Conservation (phyloP, 768 basidiomycete genomes). For the Solioccasus polychromus region DNA sequence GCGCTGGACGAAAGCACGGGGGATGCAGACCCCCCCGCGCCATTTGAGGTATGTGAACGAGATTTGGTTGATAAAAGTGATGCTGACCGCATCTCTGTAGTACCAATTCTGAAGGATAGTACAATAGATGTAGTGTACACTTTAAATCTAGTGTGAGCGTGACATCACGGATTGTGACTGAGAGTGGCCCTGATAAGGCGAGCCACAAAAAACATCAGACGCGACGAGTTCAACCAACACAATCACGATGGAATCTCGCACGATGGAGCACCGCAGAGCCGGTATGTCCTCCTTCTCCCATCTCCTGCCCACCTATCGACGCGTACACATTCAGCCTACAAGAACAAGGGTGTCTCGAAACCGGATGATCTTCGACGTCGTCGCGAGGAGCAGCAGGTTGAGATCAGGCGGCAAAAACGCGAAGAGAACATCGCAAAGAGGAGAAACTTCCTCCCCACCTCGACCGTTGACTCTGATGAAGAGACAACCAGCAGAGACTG, state of each 20-base stretch:
- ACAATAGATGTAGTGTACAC: not conserved
- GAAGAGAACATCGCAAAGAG: constrained; percentile 99
- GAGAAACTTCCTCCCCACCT: constrained; percentile 82
- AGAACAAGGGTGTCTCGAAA: constrained; percentile 86
- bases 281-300: constrained; percentile 39
- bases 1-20: constrained; percentile 67
- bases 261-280: constrained; percentile 71
- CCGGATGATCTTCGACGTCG: constrained; percentile 93
- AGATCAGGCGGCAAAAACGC: constrained; percentile 96
- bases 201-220: constrained; percentile 10
- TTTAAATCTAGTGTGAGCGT: constrained; percentile 11
- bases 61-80: not conserved
- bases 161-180: constrained; percentile 23
- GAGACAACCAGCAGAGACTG: constrained; percentile 67
- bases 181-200: constrained; percentile 26
- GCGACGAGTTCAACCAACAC: constrained; percentile 5
- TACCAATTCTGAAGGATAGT: constrained; percentile 75
- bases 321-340: constrained; percentile 67
- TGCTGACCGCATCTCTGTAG: constrained; percentile 33
- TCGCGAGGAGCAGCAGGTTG: constrained; percentile 97
- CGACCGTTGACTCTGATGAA: constrained; percentile 86
- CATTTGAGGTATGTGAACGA: constrained; percentile 76
- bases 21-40: constrained; percentile 71
- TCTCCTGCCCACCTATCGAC: constrained; percentile 18
- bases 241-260: constrained; percentile 56